Evolutionary conservation across 805 yeast species (phyloP).

Genomic region (Candida koratica): DNA sequence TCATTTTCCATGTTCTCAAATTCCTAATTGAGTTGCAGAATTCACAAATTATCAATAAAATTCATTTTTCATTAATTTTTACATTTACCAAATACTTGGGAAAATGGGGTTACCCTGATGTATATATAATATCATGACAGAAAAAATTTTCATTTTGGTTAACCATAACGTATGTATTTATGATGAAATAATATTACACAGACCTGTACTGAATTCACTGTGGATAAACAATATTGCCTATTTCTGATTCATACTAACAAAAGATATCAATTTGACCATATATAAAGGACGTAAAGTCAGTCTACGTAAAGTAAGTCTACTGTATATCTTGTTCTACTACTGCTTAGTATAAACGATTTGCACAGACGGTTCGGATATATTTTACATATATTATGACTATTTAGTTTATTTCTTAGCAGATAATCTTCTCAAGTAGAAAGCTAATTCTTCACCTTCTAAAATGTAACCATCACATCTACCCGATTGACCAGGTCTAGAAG

Average conservation of each 20-base stretch:
- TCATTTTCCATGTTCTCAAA: conserved; percentile 14
- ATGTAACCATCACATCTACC: conserved; percentile 99
- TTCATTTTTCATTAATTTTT: too few species aligned
- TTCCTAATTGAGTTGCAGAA: conserved; percentile 1
- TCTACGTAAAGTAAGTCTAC: too few species aligned
- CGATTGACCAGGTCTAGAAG: conserved; percentile 99
- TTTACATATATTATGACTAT: conserved; percentile 6
- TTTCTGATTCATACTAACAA: conserved; percentile 17
- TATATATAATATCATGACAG: too few species aligned
- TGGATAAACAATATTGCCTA: conserved; percentile 19
- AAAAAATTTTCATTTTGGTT: too few species aligned
- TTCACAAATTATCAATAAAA: conserved; percentile 2
- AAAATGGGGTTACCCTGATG: conserved; percentile 6
- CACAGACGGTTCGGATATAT: too few species aligned
- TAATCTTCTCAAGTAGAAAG: conserved; percentile 99
- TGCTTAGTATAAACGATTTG: too few species aligned
- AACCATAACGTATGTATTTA: conserved; percentile 8
- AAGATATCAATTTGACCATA: too few species aligned
- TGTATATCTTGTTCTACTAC: too few species aligned
- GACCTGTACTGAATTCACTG: conserved; percentile 19
- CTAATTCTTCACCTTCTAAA: conserved; percentile 99
- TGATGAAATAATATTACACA: conserved; percentile 19
- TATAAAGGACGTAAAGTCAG: too few species aligned
- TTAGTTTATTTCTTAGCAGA: conserved; percentile 89
- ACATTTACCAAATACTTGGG: too few species aligned